Evolutionary conservation across 2,329 filamentous ascomycete genomes (phyloP).

Genomic region (Ophiostoma tasmaniense): DNA sequence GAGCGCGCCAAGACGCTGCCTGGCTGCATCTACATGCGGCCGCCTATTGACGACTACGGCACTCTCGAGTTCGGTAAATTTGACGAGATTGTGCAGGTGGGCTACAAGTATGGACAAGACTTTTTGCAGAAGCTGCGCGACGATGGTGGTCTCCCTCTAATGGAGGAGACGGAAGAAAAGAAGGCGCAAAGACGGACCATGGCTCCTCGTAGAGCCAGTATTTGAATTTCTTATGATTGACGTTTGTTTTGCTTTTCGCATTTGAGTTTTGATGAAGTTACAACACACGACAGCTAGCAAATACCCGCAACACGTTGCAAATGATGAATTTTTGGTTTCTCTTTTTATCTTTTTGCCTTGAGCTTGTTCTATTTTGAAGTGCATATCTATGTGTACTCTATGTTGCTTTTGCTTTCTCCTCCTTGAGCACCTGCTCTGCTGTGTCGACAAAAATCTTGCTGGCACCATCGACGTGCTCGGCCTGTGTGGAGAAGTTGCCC

Average conservation of each 20-base stretch:
- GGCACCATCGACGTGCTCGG: constrained; percentile 61
- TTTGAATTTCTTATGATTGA: constrained; percentile 34
- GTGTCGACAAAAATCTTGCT: constrained; percentile 64
- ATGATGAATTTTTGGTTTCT: background rate
- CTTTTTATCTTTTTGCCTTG: background rate
- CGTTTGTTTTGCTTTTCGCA: background rate
- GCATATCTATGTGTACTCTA: background rate
- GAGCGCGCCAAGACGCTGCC: constrained; percentile 86
- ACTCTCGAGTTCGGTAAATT: constrained; percentile 96
- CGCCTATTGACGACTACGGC: constrained; percentile 85
- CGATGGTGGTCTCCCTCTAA: constrained; percentile 63
- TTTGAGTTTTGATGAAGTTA: background rate
- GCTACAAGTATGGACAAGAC: constrained; percentile 75
- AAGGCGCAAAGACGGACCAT: constrained; percentile 68
- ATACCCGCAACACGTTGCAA: constrained; percentile 3
- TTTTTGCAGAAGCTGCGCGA: constrained; percentile 70
- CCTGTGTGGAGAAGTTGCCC: constrained; percentile 59
- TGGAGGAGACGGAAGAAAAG: constrained; percentile 68
- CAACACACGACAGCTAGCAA: background rate
- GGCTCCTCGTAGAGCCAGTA: constrained; percentile 70
- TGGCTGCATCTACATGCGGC: constrained; percentile 92
- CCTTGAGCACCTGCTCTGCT: constrained; percentile 46
- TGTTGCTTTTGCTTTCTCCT: constrained; percentile 9
- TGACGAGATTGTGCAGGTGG: constrained; percentile 88
- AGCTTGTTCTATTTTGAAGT: background rate